Conservation (phyloP, 176 grass and related monocot genomes). For the Alopecurus myosuroides region DNA sequence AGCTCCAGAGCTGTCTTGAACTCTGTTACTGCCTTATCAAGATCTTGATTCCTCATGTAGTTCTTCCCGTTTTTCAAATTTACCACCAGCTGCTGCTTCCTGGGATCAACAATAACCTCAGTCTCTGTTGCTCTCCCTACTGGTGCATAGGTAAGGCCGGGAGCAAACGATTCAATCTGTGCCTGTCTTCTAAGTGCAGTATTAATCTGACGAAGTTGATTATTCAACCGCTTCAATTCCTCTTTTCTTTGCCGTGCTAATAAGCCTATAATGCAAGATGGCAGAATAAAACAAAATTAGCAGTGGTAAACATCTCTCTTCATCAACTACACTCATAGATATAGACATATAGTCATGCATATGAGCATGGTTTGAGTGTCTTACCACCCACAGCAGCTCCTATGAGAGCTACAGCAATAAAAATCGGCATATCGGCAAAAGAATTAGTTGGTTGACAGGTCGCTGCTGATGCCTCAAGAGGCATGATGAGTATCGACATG, state of each 20-base stretch:
- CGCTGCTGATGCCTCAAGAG: slow-evolving; percentile 50
- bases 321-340: background rate
- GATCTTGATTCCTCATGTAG: slow-evolving; percentile 57
- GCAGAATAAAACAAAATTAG: background rate
- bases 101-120: slow-evolving; percentile 64
- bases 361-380: background rate
- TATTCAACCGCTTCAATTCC: slow-evolving; percentile 55
- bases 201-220: slow-evolving; percentile 70
- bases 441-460: slow-evolving; percentile 34
- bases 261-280: slow-evolving; percentile 31
- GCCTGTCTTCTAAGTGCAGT: slow-evolving; percentile 54
- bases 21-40: slow-evolving; percentile 44
- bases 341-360: background rate
- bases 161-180: slow-evolving; percentile 74
- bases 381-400: slow-evolving; percentile 58
- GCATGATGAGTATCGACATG: slow-evolving; percentile 32
- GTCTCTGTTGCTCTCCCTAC: slow-evolving; percentile 42
- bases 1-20: slow-evolving; percentile 63
- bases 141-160: slow-evolving; percentile 56
- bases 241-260: slow-evolving; percentile 59
- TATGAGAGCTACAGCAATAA: slow-evolving; percentile 56
- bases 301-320: background rate
- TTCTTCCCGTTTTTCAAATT: slow-evolving; percentile 58
- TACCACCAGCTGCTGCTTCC: slow-evolving; percentile 46
- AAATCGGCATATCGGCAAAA: slow-evolving; percentile 54